phyloP scores from a whole-genome alignment of 2,329 filamentous ascomycete species.

The Sordariomycetes sp. region DNA sequence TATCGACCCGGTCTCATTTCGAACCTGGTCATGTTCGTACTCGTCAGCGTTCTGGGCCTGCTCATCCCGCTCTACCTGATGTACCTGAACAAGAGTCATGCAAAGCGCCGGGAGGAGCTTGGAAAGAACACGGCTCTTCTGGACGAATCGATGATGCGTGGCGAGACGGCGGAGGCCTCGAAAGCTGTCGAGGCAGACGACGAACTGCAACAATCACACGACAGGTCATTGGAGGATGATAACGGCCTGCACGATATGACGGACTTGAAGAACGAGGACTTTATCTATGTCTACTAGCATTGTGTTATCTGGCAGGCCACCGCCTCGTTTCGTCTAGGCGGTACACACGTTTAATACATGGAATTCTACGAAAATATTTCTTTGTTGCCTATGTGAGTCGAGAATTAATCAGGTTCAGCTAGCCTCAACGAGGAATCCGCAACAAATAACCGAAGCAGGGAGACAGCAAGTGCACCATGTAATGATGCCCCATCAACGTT shows the following conservation, averaged over 20 bases:
- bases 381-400: no score
- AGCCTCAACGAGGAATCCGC: no score
- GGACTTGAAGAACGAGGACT: constrained; percentile 52
- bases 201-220: constrained; percentile 7
- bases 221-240: constrained; percentile 14
- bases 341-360: no score
- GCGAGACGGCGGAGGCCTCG: constrained; percentile 9
- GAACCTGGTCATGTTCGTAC: constrained; percentile 50
- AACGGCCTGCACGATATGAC: constrained; percentile 33
- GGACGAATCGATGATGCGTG: constrained; percentile 40
- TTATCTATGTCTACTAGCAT: constrained; percentile 41
- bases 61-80: constrained; percentile 33
- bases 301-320: no score
- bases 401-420: no score
- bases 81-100: constrained; percentile 44
- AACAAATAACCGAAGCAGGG: no score
- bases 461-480: no score
- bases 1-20: constrained; percentile 42
- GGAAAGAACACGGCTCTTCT: constrained; percentile 49
- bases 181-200: constrained; percentile 18
- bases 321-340: no score
- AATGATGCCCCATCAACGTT: no score
- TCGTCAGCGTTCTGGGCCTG: constrained; percentile 41
- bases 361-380: no score
- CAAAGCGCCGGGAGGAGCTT: constrained; percentile 38